A percentile compares a stretch with the other conserved stretches of the same genome.
Evolutionary conservation across 768 basidiomycete species (phyloP).

Genomic region (Candolleomyces eurysporus): DNA sequence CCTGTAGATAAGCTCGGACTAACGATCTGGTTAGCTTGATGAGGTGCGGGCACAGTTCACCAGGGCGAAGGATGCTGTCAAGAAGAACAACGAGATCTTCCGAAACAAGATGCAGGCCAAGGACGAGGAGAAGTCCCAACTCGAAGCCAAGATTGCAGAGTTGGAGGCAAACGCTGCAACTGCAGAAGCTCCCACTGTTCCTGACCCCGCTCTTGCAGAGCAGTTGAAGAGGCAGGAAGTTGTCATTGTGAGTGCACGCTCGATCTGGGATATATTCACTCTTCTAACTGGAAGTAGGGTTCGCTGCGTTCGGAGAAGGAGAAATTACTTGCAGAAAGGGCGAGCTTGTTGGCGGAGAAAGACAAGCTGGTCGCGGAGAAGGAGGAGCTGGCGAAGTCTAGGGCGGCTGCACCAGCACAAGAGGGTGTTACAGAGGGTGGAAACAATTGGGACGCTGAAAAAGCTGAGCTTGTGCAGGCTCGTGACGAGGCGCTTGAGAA

Average conservation of each 20-base stretch:
- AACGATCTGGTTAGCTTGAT: not conserved
- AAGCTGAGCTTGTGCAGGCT: conserved; percentile 51
- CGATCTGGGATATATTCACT: not conserved
- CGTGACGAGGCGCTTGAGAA: conserved; percentile 61
- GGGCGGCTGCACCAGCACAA: conserved; percentile 15
- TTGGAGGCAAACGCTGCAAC: conserved; percentile 21
- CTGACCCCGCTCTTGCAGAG: conserved; percentile 22
- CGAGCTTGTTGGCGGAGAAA: conserved; percentile 40
- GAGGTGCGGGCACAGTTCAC: not conserved
- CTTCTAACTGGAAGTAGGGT: not conserved
- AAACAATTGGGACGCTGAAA: conserved; percentile 58
- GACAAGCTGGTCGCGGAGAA: conserved; percentile 64
- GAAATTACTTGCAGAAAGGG: too few relatives aligned
- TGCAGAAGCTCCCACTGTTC: conserved; percentile 18
- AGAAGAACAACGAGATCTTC: not conserved
- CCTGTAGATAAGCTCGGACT: not conserved
- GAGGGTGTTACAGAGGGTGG: conserved; percentile 24
- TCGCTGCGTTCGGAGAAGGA: not conserved
- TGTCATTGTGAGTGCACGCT: conserved; percentile 30
- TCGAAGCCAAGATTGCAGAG: conserved; percentile 35
- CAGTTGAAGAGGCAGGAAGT: conserved; percentile 32
- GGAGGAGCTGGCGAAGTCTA: conserved; percentile 37
- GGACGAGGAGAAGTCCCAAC: conserved; percentile 20
- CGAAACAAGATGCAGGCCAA: conserved; percentile 1
- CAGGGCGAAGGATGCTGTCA: conserved; percentile 10